phyloP scores from a whole-genome alignment of 495 filamentous ascomycete species.

The Penicillium canariense region DNA sequence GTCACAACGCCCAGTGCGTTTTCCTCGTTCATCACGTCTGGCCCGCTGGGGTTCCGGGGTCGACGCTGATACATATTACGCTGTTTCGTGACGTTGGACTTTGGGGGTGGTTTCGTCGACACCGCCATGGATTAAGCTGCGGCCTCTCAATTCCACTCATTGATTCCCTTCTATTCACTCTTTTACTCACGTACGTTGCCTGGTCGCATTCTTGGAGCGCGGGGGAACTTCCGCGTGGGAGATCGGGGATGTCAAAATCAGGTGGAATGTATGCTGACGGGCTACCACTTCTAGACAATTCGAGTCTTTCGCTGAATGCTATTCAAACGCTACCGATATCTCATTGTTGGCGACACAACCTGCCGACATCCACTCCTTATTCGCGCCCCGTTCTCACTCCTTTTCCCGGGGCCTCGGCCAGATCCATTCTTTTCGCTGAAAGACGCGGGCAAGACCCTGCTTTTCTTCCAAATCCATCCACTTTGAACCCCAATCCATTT shows the following conservation, averaged over 20 bases:
- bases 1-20: conserved; percentile 10
- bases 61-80: conserved; percentile 10
- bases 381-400: conserved; percentile 2
- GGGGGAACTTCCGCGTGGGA: not conserved
- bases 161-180: conserved; percentile 10
- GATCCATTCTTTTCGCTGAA: conserved; percentile 7
- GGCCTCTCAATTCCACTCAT: not conserved
- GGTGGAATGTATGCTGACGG: conserved; percentile 5
- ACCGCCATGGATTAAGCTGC: conserved; percentile 22
- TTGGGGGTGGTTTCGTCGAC: conserved; percentile 5
- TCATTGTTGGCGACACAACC: conserved; percentile 2
- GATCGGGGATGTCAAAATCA: not conserved
- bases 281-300: not conserved
- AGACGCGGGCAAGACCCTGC: conserved; percentile 22
- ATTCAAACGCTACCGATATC: conserved; percentile 4
- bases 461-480: conserved; percentile 4
- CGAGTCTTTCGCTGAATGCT: not conserved
- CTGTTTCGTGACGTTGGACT: not conserved
- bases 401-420: conserved; percentile 1
- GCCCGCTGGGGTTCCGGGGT: conserved; percentile 9
- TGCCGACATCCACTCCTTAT: conserved; percentile 21
- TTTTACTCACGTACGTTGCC: conserved; percentile 18
- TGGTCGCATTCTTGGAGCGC: not conserved
- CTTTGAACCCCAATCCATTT: not conserved
- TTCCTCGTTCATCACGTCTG: conserved; percentile 4